Conservation (phyloP, 352 stramenopile genomes). For the Phytophthora megakarya region DNA sequence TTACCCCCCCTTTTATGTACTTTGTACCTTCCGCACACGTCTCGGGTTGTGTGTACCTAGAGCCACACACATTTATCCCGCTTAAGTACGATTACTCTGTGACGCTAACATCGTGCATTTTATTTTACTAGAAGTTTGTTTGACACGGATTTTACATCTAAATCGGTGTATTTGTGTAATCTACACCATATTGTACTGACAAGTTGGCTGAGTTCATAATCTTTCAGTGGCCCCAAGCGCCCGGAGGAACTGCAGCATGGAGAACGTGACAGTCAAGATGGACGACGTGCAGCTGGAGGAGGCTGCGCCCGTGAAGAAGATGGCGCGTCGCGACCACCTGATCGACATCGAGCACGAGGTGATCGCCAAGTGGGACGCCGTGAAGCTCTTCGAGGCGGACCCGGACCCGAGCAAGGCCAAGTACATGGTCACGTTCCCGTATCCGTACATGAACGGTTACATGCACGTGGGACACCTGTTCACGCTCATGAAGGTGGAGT, state of each 20-base stretch:
- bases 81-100: too few species aligned
- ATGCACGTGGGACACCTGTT: slow-evolving; percentile 98
- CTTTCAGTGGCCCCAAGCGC: slow-evolving; percentile 27
- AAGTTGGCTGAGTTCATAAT: too few species aligned
- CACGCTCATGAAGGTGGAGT: slow-evolving; percentile 98
- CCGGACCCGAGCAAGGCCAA: slow-evolving; percentile 87
- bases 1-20: too few species aligned
- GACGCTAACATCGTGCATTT: too few species aligned
- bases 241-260: slow-evolving; percentile 37
- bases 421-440: slow-evolving; percentile 99
- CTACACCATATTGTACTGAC: too few species aligned
- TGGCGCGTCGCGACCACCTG: slow-evolving; percentile 89
- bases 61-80: too few species aligned
- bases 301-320: slow-evolving; percentile 66
- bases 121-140: too few species aligned
- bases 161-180: too few species aligned
- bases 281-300: slow-evolving; percentile 80
- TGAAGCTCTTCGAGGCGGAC: slow-evolving; percentile 91
- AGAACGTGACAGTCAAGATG: slow-evolving; percentile 83
- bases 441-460: slow-evolving; percentile 99
- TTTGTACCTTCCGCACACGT: too few species aligned
- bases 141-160: too few species aligned
- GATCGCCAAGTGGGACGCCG: slow-evolving; percentile 88
- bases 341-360: slow-evolving; percentile 92
- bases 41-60: too few species aligned